phyloP scores from a whole-genome alignment of 257 asterid species.

The Fraxinus pennsylvanica region DNA sequence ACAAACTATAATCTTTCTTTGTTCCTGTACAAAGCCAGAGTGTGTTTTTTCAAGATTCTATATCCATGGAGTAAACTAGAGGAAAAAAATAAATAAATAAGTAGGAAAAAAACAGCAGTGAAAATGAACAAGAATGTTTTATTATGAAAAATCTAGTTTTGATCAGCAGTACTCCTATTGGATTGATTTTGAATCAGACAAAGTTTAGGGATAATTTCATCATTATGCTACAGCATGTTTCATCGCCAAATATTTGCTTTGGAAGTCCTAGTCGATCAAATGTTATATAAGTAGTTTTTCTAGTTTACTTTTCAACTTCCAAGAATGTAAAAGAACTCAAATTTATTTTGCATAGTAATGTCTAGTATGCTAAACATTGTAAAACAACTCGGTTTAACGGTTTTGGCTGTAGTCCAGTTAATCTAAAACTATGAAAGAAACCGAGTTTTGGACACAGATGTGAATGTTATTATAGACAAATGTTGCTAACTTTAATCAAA shows the following conservation, averaged over 20 bases:
- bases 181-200: not conserved
- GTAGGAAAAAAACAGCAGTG: not conserved
- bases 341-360: not conserved
- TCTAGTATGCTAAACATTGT: not conserved
- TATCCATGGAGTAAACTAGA: not conserved
- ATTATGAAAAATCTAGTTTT: not conserved
- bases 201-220: not conserved
- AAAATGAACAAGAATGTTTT: no score
- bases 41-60: not conserved
- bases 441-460: no score
- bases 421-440: no score
- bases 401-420: not conserved
- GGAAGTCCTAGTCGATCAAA: not conserved
- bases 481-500: not conserved
- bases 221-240: no score
- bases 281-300: not conserved
- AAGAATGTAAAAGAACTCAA: not conserved
- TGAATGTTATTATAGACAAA: not conserved
- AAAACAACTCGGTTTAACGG: not conserved
- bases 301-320: not conserved
- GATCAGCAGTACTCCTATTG: not conserved
- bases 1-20: not conserved
- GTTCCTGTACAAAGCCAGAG: not conserved
- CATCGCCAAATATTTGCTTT: no score
- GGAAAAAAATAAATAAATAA: no score